Evolutionary conservation across 2,329 filamentous ascomycete species (phyloP).

Genomic region (Neurospora crassa): DNA sequence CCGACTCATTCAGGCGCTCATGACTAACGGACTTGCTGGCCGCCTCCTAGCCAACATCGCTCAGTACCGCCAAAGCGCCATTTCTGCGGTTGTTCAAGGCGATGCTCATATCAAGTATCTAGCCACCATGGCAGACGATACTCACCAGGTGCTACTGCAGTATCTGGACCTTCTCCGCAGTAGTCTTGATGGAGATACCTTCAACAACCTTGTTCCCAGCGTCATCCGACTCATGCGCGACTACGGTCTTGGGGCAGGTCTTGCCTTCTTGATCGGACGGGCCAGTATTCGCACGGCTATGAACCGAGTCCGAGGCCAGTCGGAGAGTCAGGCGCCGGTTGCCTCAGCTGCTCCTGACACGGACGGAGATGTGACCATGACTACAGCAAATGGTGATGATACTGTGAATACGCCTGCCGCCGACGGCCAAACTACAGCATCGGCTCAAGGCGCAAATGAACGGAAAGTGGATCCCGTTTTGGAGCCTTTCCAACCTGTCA

Average conservation of each 20-base stretch:
- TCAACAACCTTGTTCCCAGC: conserved; percentile 68
- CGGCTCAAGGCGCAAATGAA: conserved; percentile 12
- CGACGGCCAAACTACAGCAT: conserved; percentile 14
- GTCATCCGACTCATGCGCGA: conserved; percentile 64
- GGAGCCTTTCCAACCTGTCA: conserved; percentile 64
- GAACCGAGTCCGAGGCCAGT: conserved; percentile 8
- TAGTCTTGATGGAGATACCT: conserved; percentile 66
- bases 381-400: conserved; percentile 18
- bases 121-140: conserved; percentile 80
- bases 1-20: conserved; percentile 69
- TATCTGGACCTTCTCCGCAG: conserved; percentile 83
- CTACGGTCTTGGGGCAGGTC: conserved; percentile 67
- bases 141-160: conserved; percentile 74
- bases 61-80: conserved; percentile 80
- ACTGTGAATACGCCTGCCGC: conserved; percentile 18
- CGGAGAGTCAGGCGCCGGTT: conserved; percentile 7
- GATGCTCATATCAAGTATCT: conserved; percentile 82
- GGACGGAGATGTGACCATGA: conserved; percentile 50
- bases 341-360: conserved; percentile 29
- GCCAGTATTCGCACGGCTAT: conserved; percentile 55
- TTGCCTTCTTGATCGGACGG: conserved; percentile 80
- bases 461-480: conserved; percentile 45
- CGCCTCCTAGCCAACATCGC: conserved; percentile 83
- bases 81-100: conserved; percentile 61
- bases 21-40: conserved; percentile 67